Evolutionary conservation across 225 moss, liverwort and hornwort genomes (phyloP).

Genomic region (Ulota crispa): DNA sequence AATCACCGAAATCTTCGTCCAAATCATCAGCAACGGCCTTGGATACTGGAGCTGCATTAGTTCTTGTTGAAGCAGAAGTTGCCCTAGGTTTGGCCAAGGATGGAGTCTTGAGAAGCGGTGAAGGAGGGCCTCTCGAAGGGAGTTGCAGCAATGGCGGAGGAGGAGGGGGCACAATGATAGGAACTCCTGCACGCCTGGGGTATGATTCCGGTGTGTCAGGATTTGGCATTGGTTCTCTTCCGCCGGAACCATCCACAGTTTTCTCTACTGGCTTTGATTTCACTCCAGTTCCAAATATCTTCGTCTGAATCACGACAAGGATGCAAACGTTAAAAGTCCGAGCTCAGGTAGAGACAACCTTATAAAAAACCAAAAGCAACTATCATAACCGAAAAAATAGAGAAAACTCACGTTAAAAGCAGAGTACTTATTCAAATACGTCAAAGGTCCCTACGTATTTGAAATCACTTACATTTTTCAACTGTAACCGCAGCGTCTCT

Average conservation of each 20-base stretch:
- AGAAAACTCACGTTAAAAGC: neutral
- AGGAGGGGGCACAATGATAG: conserved; percentile 75
- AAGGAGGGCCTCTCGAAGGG: conserved; percentile 33
- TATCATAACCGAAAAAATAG: conserved; percentile 7
- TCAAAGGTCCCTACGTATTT: neutral
- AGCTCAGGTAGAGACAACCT: neutral
- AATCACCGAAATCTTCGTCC: conserved; percentile 98
- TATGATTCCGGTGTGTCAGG: conserved; percentile 53
- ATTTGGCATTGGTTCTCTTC: conserved; percentile 52
- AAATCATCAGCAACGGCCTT: conserved; percentile 29
- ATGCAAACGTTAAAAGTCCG: conserved; percentile 13
- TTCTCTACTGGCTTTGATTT: conserved; percentile 48
- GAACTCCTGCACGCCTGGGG: conserved; percentile 63
- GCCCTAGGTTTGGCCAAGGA: conserved; percentile 40
- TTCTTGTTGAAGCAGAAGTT: conserved; percentile 18
- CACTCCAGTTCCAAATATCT: conserved; percentile 44
- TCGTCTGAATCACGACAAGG: conserved; percentile 46
- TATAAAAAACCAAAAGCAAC: neutral
- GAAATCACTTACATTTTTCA: conserved; percentile 71
- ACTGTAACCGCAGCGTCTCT: conserved; percentile 86
- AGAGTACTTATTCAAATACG: neutral
- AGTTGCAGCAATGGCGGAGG: conserved; percentile 58
- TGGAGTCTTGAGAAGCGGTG: conserved; percentile 44
- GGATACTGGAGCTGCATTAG: conserved; percentile 23
- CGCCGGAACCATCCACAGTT: conserved; percentile 30